A percentile compares a stretch with the other conserved stretches of the same genome.
phyloP scores from a whole-genome alignment of 306 rosid genomes.

The Delonix regia region DNA sequence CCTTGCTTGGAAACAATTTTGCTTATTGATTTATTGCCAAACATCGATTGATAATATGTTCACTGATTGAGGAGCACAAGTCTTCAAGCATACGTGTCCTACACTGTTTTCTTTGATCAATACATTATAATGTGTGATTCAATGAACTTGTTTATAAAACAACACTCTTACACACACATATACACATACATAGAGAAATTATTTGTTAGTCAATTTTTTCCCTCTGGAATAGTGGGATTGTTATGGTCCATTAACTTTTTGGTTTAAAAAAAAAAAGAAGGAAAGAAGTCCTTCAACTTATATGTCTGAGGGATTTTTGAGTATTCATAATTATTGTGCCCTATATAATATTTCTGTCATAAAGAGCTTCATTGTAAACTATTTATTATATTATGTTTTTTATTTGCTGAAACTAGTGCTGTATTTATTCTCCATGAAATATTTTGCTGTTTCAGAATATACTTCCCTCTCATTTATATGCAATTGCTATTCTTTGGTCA shows the following conservation, averaged over 20 bases:
- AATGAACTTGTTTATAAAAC: conserved; percentile 22
- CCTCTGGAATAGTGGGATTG: not conserved
- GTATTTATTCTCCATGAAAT: too few species aligned
- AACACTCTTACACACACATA: not conserved
- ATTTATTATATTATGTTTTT: not conserved
- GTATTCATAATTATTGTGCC: not conserved
- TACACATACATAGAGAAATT: too few species aligned
- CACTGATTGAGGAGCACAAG: not conserved
- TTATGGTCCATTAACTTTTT: too few species aligned
- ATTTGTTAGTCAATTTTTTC: not conserved
- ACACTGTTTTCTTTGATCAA: not conserved
- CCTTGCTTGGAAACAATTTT: conserved; percentile 6
- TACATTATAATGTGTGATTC: not conserved
- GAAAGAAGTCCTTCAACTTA: too few species aligned
- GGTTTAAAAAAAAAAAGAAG: too few species aligned
- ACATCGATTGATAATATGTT: conserved; percentile 8
- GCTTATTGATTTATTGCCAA: not conserved
- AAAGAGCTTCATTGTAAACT: not conserved
- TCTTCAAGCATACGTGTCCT: conserved; percentile 15
- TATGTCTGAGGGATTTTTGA: too few species aligned
- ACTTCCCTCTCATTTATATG: too few species aligned
- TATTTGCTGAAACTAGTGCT: not conserved
- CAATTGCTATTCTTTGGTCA: not conserved
- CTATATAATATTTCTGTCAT: not conserved
- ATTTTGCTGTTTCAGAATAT: too few species aligned